Conservation (phyloP, 2,329 filamentous ascomycete genomes). For the Neocucurbitaria cava region DNA sequence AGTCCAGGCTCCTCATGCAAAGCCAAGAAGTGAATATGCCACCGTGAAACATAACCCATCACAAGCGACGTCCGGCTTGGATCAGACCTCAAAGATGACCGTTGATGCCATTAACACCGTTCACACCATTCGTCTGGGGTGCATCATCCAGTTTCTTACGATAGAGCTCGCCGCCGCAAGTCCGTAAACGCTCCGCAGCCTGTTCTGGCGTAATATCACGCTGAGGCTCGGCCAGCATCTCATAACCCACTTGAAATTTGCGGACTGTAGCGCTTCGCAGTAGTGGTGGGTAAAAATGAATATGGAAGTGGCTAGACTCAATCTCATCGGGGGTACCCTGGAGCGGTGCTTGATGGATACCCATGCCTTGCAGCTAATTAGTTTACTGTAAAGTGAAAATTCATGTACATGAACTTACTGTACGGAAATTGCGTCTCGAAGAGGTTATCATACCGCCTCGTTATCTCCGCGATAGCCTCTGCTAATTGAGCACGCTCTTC, state of each 20-base stretch:
- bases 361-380: slow-evolving; percentile 67
- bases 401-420: slow-evolving; percentile 60
- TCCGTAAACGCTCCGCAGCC: slow-evolving; percentile 77
- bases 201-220: slow-evolving; percentile 98
- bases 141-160: slow-evolving; percentile 61
- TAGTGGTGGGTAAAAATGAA: slow-evolving; percentile 97
- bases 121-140: slow-evolving; percentile 22
- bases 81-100: slow-evolving; percentile 15
- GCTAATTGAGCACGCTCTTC: slow-evolving; percentile 77
- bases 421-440: slow-evolving; percentile 98
- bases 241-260: slow-evolving; percentile 96
- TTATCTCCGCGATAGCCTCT: slow-evolving; percentile 85
- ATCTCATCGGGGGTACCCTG: slow-evolving; percentile 82
- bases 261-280: slow-evolving; percentile 90
- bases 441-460: slow-evolving; percentile 91
- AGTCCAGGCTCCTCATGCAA: not conserved
- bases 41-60: not conserved
- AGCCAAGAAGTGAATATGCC: not conserved
- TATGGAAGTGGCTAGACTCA: slow-evolving; percentile 87
- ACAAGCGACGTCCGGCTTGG: not conserved
- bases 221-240: slow-evolving; percentile 97
- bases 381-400: not conserved
- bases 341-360: slow-evolving; percentile 92
- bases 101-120: slow-evolving; percentile 19
- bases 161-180: slow-evolving; percentile 83